phyloP scores from a whole-genome alignment of 2,329 filamentous ascomycete genomes.

The Pseudogymnoascus sp. region DNA sequence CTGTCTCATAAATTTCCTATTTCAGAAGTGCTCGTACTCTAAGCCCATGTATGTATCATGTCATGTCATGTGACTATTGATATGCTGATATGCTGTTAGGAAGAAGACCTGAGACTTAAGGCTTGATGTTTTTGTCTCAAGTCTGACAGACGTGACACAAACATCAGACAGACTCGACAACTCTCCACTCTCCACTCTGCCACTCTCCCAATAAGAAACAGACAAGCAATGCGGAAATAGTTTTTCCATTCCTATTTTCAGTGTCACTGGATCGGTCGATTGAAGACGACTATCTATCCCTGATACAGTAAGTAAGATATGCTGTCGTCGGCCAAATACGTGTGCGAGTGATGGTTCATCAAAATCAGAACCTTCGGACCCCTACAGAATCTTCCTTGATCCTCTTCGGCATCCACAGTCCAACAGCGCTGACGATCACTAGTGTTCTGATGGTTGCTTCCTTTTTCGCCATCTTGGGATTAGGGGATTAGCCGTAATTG shows the following conservation, averaged over 20 bases:
- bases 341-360: too few species aligned
- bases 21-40: background rate
- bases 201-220: too few species aligned
- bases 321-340: background rate
- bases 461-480: background rate
- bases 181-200: too few species aligned
- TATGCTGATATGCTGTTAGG: background rate
- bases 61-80: background rate
- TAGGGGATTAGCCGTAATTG: background rate
- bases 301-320: background rate
- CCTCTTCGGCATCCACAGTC: background rate
- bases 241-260: background rate
- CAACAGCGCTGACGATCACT: background rate
- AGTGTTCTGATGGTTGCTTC: background rate
- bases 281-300: background rate
- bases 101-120: background rate
- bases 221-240: background rate
- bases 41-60: background rate
- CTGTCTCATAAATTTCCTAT: background rate
- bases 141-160: too few species aligned
- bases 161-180: background rate
- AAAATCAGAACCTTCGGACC: background rate
- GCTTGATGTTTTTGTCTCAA: too few species aligned
- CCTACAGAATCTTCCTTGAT: background rate
- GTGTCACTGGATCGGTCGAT: background rate